phyloP scores from a whole-genome alignment of 2,329 filamentous ascomycete genomes.

The Botrytis hyacinthi region DNA sequence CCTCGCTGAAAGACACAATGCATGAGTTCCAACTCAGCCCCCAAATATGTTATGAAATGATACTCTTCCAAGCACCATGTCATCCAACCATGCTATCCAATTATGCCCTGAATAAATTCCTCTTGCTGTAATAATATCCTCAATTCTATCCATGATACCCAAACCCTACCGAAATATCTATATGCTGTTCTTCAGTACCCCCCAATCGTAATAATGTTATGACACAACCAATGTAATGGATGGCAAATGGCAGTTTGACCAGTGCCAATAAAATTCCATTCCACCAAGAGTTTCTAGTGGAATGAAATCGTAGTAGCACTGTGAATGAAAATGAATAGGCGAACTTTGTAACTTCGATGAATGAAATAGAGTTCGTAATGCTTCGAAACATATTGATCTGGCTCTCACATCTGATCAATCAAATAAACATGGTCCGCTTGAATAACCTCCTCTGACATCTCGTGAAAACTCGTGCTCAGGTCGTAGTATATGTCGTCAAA shows the following conservation, averaged over 20 bases:
- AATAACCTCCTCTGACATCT: background rate
- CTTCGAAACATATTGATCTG: background rate
- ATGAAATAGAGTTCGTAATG: background rate
- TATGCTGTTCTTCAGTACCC: background rate
- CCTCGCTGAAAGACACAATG: background rate
- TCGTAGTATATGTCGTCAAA: background rate
- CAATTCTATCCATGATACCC: background rate
- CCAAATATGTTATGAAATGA: background rate
- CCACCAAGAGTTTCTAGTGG: background rate
- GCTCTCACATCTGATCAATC: background rate
- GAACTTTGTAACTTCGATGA: background rate
- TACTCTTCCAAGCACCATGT: background rate
- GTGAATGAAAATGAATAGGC: background rate
- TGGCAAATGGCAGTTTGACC: background rate
- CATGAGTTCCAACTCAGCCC: background rate
- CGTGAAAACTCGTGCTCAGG: background rate
- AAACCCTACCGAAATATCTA: background rate
- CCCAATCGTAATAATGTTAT: background rate
- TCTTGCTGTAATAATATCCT: background rate
- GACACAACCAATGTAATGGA: slow-evolving; percentile 5
- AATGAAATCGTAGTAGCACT: background rate
- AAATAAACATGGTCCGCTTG: background rate
- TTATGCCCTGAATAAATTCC: background rate
- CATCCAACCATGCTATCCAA: background rate
- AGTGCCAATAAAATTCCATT: background rate